Base-by-base conservation (phyloP, 176 grass and related monocot genomes). In the Themeda triandra region DNA sequence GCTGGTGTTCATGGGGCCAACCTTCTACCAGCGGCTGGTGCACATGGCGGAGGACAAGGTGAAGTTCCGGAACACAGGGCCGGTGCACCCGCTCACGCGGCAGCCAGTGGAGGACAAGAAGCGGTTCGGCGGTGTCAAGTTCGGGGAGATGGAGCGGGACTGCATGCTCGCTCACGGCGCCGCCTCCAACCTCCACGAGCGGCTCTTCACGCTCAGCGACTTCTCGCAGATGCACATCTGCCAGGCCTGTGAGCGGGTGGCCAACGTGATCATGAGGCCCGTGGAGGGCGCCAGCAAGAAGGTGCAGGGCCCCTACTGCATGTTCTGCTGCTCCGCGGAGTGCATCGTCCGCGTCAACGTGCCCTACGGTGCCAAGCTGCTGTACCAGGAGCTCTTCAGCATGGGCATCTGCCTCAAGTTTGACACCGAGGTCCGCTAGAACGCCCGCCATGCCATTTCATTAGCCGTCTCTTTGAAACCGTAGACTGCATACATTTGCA, bases 21-120 rank as follows among this genome's bases (percentile, higher is more conserved):
- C 84, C 56, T 94, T 92, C 78, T 98, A 98, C 67, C 95, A 94
- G 87, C 77, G 92, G 58, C 81, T 98, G 44, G 86, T 77, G 7
- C 92, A 94, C 73, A 98, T 98, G 95, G 79, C 90, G 0, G 92
- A 98, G 82, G 95, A 98, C 45, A 94, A 98, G 84, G 95, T 98
- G 28, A 98, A 98, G 13, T 97, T 97, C 81, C 81, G 95, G 13
- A 97, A 97, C 30, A 97, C 92, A 0, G 95, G 95, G 10, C 95
- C 85, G 0, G 92, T 95, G 15, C 92, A 95, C 85, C 92, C 92
- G 2, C 67, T 92, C 15, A 95, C 92, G 10, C 45, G 92, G 44
- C 92, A 95, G 67, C 90, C 92, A 0, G 92, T 95, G 44, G 87
- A 80, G 13, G 87, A 95, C 74, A 71, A 83, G 62, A 88, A 87